Base-by-base conservation (phyloP, 2,329 filamentous ascomycete genomes). In the Microsporum ferrugineum region DNA sequence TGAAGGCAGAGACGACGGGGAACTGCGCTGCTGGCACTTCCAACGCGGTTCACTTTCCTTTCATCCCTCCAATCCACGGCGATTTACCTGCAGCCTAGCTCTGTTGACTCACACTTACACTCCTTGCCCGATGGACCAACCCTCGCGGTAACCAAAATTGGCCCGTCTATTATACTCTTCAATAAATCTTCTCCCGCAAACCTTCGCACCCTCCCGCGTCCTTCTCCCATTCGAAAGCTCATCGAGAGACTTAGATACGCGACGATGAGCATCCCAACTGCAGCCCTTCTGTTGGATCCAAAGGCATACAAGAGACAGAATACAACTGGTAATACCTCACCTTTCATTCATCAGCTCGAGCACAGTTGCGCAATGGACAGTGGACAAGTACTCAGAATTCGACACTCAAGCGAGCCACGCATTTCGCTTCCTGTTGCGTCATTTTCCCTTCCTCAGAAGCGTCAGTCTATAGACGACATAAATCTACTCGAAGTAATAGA, bases 281-380 rank as follows among this genome's bases (percentile, higher is more conserved):
- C 76, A 38, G 74, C 73, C 47, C 71, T 77, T 70, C 71, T 78
- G 34, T 67, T 78, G 61, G 71, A 78, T 65, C 76, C 77, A 14
- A 75, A 75, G 65, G 70, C 69, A 36, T 71, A 74, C 61, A 76
- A 69, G 63, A 74, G 72, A 63, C 71, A 71, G 59, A 17, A 60
- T 12, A 58, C 62, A 27, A 56, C 49, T 27, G 60, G 65, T 66
- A 66, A 47, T 55, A 10, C n/a, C n/a, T 38, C 23, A 47, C 29
- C n/a, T 59, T 23, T 36, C 57, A 7, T 10, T n/a, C 17, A n/a
- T 57, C n/a, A 17, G 5, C 38, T 27, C 38, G 23, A 33, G 14
- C 34, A 6, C 31, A n/a, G 31, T 4, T 23, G 51, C 33, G 51
- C 31, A 36, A 55, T 31, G 31, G 51, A 23, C 33, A 7, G 51